Conservation (phyloP, 1,284 basidiomycete species). For the Tausonia pullulans region DNA sequence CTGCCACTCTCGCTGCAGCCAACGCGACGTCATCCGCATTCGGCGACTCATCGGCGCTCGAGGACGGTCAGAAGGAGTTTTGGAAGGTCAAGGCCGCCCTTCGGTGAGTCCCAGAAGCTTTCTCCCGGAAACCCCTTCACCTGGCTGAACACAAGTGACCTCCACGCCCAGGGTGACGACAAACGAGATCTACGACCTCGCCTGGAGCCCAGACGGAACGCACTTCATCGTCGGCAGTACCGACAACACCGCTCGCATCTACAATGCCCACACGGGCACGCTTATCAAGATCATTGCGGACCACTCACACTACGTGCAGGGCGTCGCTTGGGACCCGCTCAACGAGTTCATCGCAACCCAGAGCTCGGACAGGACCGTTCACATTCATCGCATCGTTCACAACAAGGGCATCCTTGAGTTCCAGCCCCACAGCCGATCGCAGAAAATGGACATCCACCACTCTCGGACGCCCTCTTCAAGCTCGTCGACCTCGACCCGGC, state of each 20-base stretch:
- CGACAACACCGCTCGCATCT: constrained; percentile 86
- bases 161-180: constrained; percentile 42
- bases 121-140: not conserved
- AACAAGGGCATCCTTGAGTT: constrained; percentile 71
- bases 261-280: constrained; percentile 63
- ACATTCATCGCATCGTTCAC: constrained; percentile 67
- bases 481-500: constrained; percentile 31
- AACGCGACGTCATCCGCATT: constrained; percentile 42
- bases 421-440: constrained; percentile 42
- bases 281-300: constrained; percentile 74
- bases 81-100: constrained; percentile 89
- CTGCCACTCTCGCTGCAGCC: constrained; percentile 33
- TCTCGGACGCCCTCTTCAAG: constrained; percentile 26
- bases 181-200: constrained; percentile 94
- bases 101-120: constrained; percentile 42
- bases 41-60: constrained; percentile 64
- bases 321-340: constrained; percentile 90
- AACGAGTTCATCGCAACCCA: constrained; percentile 93
- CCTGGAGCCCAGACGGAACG: constrained; percentile 92
- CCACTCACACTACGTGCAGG: constrained; percentile 88
- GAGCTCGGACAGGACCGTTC: constrained; percentile 74
- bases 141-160: not conserved
- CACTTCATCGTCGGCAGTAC: constrained; percentile 90
- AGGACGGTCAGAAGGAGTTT: constrained; percentile 81
- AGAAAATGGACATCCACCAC: constrained; percentile 32